Evolutionary conservation across 495 filamentous ascomycete species (phyloP).

Genomic region (Talaromyces proteolyticus): DNA sequence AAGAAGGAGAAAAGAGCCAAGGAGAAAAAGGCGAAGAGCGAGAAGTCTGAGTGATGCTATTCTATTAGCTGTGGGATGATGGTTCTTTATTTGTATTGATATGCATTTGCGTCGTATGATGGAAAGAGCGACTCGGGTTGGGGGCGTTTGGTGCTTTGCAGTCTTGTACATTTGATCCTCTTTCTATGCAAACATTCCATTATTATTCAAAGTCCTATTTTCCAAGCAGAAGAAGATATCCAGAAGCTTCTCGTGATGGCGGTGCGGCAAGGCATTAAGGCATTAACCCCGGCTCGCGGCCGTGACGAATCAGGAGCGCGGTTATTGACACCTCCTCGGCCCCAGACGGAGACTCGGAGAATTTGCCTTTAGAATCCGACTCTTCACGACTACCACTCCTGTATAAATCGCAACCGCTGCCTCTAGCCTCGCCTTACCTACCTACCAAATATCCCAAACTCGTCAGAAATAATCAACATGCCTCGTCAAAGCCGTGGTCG

Average conservation of each 20-base stretch:
- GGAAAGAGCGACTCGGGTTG: no score
- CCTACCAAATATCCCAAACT: background rate
- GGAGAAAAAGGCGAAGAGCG: slow-evolving; percentile 2
- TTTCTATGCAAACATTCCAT: no score
- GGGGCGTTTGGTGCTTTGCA: background rate
- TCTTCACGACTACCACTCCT: slow-evolving; percentile 22
- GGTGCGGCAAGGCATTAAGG: no score
- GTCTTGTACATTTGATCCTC: background rate
- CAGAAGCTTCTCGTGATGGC: no score
- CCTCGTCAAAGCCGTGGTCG: slow-evolving; percentile 72
- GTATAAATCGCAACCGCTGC: slow-evolving; percentile 2
- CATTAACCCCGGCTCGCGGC: no score
- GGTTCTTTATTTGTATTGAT: background rate
- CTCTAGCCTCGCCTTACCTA: background rate
- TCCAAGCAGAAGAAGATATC: no score
- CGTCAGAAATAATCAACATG: slow-evolving; percentile 44
- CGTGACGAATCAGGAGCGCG: background rate
- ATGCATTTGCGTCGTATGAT: background rate
- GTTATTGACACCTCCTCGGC: background rate
- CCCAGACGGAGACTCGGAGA: background rate
- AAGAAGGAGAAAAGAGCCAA: slow-evolving; percentile 18
- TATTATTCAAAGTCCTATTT: no score
- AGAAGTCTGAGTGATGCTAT: background rate
- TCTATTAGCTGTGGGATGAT: background rate
- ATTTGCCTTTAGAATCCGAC: slow-evolving; percentile 4